A percentile compares a stretch with the other conserved stretches of the same genome.
Conservation (phyloP, 495 filamentous ascomycete species). For the Penicillium coprophilum region DNA sequence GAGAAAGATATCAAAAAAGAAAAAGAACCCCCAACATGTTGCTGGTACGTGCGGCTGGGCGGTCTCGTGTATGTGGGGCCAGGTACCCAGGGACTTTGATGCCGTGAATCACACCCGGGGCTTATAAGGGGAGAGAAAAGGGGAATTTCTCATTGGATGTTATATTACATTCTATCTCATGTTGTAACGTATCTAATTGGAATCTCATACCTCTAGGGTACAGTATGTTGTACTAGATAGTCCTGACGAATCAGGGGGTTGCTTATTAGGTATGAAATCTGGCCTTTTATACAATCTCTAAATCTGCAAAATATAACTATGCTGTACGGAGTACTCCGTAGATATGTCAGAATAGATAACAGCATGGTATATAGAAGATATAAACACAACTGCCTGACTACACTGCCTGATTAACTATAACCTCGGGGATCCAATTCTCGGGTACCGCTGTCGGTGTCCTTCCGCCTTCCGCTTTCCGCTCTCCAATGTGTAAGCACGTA, state of each 20-base stretch:
- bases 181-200: background rate
- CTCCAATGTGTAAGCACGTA: background rate
- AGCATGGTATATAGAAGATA: too few relatives aligned
- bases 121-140: background rate
- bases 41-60: slow-evolving; percentile 19
- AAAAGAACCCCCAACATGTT: slow-evolving; percentile 10
- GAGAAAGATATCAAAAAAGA: slow-evolving; percentile 14
- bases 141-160: slow-evolving; percentile 3
- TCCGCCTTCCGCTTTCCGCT: slow-evolving; percentile 18
- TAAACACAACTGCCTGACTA: slow-evolving; percentile 8
- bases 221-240: background rate
- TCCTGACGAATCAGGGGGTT: slow-evolving; percentile 27
- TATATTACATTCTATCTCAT: background rate
- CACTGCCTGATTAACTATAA: slow-evolving; percentile 23
- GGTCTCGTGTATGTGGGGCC: slow-evolving; percentile 20
- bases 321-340: too few relatives aligned
- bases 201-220: background rate
- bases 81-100: slow-evolving; percentile 15
- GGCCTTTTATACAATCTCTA: background rate
- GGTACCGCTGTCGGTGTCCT: slow-evolving; percentile 20
- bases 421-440: slow-evolving; percentile 23
- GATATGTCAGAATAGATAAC: too few relatives aligned
- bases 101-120: slow-evolving; percentile 31
- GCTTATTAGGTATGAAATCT: slow-evolving; percentile 27
- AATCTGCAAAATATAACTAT: background rate